phyloP scores from a whole-genome alignment of 1,284 basidiomycete genomes.

The Fomitopsis pinicola region DNA sequence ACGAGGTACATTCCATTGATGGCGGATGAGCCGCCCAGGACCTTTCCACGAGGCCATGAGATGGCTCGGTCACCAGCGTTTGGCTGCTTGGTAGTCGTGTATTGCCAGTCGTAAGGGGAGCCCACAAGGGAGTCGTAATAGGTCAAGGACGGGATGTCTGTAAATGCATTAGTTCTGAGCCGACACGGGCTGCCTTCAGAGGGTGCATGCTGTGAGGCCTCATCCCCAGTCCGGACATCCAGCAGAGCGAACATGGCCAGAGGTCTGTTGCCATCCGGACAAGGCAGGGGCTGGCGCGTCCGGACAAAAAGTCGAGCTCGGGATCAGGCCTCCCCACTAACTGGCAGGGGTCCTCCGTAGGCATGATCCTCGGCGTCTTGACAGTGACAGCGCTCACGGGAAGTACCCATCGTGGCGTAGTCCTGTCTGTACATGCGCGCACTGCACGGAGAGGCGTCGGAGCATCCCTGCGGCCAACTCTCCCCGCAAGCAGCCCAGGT shows the following conservation, averaged over 20 bases:
- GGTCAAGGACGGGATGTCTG: conserved; percentile 47
- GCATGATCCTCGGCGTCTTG: too few species aligned
- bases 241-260: too few species aligned
- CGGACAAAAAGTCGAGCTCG: too few species aligned
- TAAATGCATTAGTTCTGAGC: not conserved
- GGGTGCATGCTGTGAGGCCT: too few species aligned
- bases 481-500: not conserved
- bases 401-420: too few species aligned
- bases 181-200: not conserved
- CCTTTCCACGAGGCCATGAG: conserved; percentile 61
- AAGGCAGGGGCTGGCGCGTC: too few species aligned
- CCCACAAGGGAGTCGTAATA: conserved; percentile 47
- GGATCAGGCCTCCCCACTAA: too few species aligned
- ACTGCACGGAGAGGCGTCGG: not conserved
- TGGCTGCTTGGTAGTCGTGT: conserved; percentile 48
- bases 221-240: too few species aligned
- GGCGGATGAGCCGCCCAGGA: conserved; percentile 68
- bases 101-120: conserved; percentile 61
- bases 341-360: too few species aligned
- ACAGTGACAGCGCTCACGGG: too few species aligned
- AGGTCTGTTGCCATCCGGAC: too few species aligned
- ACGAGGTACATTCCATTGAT: conserved; percentile 72
- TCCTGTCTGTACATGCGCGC: not conserved
- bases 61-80: conserved; percentile 33
- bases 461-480: not conserved